These are phyloP conservation scores for Globisporangium yorkense DNA, from an alignment of 352 stramenopile species.

Conservation along the genomic window DNA sequence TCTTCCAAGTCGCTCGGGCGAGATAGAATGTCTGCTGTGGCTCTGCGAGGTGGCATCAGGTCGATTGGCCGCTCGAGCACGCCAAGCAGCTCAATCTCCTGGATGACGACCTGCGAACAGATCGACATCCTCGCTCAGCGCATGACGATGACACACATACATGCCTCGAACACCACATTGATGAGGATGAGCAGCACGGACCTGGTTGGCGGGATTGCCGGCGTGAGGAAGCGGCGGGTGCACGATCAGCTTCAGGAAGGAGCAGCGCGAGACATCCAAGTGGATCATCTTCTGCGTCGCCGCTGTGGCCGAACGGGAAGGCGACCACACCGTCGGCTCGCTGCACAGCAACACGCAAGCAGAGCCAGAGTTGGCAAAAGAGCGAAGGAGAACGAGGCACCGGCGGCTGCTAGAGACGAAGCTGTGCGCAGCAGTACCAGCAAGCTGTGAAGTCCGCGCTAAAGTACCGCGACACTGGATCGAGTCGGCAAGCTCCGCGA, in stretches of 20 bases:
- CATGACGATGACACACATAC: not conserved
- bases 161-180: not conserved
- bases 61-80: not conserved
- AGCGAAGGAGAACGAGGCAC: not conserved
- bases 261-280: constrained; percentile 15
- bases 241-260: constrained; percentile 30
- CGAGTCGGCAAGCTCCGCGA: not conserved
- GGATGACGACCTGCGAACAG: constrained; percentile 14
- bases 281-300: constrained; percentile 9
- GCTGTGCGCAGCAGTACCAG: constrained; percentile 11
- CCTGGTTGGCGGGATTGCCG: constrained; percentile 16
- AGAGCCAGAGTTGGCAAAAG: not conserved
- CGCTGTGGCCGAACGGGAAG: not conserved
- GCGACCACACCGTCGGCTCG: constrained; percentile 5
- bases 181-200: not conserved
- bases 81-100: constrained; percentile 25
- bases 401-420: too few relatives aligned
- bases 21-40: too few relatives aligned
- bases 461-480: constrained; percentile 29
- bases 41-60: not conserved
- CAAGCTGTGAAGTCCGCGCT: constrained; percentile 20
- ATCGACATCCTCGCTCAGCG: not conserved
- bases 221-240: constrained; percentile 5
- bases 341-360: not conserved
- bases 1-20: not conserved